Conservation (phyloP, 352 stramenopile species). For the Phytophthora pistaciae region DNA sequence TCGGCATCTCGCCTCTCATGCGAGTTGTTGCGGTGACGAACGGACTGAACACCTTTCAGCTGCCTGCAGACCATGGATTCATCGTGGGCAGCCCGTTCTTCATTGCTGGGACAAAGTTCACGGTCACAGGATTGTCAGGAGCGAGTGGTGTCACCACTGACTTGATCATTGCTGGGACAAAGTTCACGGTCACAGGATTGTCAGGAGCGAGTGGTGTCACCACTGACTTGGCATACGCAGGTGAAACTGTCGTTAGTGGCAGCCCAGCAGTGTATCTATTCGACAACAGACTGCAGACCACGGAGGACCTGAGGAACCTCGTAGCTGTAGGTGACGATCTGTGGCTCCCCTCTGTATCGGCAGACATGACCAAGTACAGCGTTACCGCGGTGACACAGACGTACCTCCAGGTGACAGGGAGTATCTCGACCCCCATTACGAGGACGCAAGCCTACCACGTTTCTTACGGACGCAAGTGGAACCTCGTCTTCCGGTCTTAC, state of each 20-base stretch:
- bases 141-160: constrained; percentile 45
- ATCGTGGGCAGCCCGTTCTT: constrained; percentile 40
- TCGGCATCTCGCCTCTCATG: constrained; percentile 56
- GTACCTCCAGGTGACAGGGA: constrained; percentile 58
- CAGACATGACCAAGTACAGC: constrained; percentile 61
- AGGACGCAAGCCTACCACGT: constrained; percentile 44
- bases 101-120: no score
- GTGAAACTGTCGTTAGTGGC: constrained; percentile 38
- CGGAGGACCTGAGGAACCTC: constrained; percentile 52
- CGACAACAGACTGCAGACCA: constrained; percentile 74
- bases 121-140: constrained; percentile 2
- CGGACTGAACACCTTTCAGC: constrained; percentile 38
- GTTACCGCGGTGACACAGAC: constrained; percentile 33
- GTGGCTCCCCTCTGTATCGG: constrained; percentile 56
- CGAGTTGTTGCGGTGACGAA: constrained; percentile 55
- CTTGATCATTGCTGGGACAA: constrained; percentile 37
- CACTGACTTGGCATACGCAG: constrained; percentile 42
- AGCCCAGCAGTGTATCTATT: constrained; percentile 56
- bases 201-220: constrained; percentile 46
- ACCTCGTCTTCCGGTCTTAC: constrained; percentile 78
- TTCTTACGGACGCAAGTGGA: constrained; percentile 64
- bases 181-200: constrained; percentile 48
- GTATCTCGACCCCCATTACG: constrained; percentile 54
- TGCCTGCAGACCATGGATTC: constrained; percentile 58
- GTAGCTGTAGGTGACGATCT: constrained; percentile 52